phyloP scores from a whole-genome alignment of 345 rosid genomes.

The Dipteronia sinensis region DNA sequence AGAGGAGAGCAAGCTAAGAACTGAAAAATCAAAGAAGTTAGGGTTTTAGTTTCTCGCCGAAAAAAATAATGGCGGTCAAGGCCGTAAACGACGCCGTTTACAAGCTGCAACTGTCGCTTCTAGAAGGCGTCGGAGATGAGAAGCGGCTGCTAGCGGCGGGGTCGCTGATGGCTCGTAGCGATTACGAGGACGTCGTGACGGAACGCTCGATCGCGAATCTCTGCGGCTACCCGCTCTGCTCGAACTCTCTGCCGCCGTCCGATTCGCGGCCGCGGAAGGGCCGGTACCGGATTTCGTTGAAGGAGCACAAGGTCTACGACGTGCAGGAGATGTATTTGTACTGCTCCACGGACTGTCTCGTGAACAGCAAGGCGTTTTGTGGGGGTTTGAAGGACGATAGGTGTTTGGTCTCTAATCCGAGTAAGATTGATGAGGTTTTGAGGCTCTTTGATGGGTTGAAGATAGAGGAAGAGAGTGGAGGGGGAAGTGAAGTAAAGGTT shows the following conservation, averaged over 20 bases:
- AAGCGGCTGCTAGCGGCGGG: conserved; percentile 67
- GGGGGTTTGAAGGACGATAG: conserved; percentile 61
- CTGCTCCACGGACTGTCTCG: conserved; percentile 66
- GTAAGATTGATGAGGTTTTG: conserved; percentile 49
- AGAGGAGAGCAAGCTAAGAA: no score
- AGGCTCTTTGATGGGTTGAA: conserved; percentile 42
- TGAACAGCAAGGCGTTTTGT: conserved; percentile 53
- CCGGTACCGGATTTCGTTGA: conserved; percentile 62
- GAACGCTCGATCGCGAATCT: conserved; percentile 62
- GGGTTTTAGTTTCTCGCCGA: neutral
- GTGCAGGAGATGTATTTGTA: conserved; percentile 57
- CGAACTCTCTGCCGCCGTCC: conserved; percentile 44
- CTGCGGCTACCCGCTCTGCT: conserved; percentile 82
- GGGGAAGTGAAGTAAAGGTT: neutral
- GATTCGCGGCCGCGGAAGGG: conserved; percentile 54
- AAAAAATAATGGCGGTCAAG: conserved; percentile 32
- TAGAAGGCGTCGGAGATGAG: conserved; percentile 57
- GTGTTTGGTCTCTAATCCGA: conserved; percentile 40
- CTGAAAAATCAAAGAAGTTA: neutral
- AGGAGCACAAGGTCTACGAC: conserved; percentile 76
- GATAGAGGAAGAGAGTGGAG: conserved; percentile 16
- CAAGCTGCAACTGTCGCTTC: conserved; percentile 64
- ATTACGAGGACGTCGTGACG: conserved; percentile 70
- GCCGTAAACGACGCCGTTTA: conserved; percentile 55
- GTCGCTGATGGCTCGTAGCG: conserved; percentile 55